These are phyloP conservation scores for Pyricularia pennisetigena DNA, from an alignment of 2,329 filamentous ascomycete species.

Conservation along the genomic window DNA sequence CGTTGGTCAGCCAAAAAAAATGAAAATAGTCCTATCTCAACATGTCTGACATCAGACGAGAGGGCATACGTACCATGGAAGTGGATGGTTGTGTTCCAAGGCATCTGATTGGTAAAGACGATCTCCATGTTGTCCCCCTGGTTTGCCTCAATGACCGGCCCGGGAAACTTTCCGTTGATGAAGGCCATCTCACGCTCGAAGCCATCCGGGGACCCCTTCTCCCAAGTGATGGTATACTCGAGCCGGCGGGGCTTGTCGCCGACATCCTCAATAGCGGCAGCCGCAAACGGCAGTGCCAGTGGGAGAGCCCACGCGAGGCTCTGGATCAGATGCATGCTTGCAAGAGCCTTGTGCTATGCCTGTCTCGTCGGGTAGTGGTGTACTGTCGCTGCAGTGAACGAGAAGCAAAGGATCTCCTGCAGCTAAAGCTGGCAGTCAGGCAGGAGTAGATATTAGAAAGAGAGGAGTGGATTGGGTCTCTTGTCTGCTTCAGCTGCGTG, in stretches of 20 bases:
- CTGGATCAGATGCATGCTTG: not conserved
- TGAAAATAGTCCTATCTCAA: too few species aligned
- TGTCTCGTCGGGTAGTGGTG: not conserved
- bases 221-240: slow-evolving; percentile 24
- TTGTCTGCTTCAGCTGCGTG: not conserved
- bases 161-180: slow-evolving; percentile 52
- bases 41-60: too few species aligned
- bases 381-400: not conserved
- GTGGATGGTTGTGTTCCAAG: slow-evolving; percentile 37
- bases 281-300: slow-evolving; percentile 1
- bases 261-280: slow-evolving; percentile 1
- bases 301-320: slow-evolving; percentile 2
- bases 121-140: slow-evolving; percentile 40
- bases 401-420: not conserved
- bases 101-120: slow-evolving; percentile 33
- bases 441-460: not conserved
- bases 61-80: slow-evolving; percentile 29
- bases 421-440: not conserved
- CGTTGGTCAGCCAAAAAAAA: not conserved
- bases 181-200: slow-evolving; percentile 33
- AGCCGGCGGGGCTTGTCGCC: slow-evolving; percentile 10
- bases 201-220: slow-evolving; percentile 31
- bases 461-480: not conserved
- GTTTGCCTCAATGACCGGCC: slow-evolving; percentile 43
- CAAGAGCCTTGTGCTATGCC: not conserved